These are phyloP conservation scores for Aspergillus fumigatus DNA, from an alignment of 2,329 filamentous ascomycete genomes.

Conservation along the genomic window DNA sequence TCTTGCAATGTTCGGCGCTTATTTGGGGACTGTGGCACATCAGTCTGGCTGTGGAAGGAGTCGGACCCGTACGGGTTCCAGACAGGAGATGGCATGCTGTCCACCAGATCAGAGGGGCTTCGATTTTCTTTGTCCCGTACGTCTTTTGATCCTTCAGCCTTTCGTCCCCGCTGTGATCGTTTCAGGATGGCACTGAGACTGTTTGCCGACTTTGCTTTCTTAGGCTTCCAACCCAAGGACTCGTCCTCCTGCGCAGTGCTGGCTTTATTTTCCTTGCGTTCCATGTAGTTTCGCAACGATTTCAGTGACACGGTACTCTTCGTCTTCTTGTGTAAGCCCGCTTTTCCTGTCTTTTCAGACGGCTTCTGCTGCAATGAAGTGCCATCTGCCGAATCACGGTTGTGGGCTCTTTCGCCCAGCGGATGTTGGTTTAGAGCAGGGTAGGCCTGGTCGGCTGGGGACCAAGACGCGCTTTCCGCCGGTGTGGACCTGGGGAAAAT, in stretches of 20 bases:
- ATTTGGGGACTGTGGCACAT: constrained; percentile 42
- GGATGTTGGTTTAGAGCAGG: constrained; percentile 30
- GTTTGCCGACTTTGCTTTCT: constrained; percentile 76
- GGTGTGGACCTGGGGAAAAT: constrained; percentile 39
- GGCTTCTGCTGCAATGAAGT: constrained; percentile 30
- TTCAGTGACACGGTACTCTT: constrained; percentile 52
- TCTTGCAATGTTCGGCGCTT: constrained; percentile 46
- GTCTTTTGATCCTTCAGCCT: constrained; percentile 51
- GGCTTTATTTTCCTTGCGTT: constrained; percentile 39
- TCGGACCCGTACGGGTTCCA: constrained; percentile 68
- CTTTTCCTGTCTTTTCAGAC: constrained; percentile 34
- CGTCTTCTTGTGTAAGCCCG: constrained; percentile 48
- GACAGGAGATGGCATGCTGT: constrained; percentile 61
- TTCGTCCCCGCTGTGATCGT: constrained; percentile 65
- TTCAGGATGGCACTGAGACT: constrained; percentile 75
- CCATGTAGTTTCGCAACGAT: constrained; percentile 44
- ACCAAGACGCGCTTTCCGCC: constrained; percentile 34
- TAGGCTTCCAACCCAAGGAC: constrained; percentile 44
- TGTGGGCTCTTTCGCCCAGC: constrained; percentile 36
- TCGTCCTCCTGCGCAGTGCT: constrained; percentile 29
- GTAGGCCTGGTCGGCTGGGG: constrained; percentile 49
- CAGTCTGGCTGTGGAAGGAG: constrained; percentile 28
- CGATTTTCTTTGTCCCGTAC: constrained; percentile 77
- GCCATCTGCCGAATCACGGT: constrained; percentile 28
- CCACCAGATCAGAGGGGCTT: constrained; percentile 52